phyloP scores from a whole-genome alignment of 2,329 filamentous ascomycete species.

The Zasmidium citrigriseum region DNA sequence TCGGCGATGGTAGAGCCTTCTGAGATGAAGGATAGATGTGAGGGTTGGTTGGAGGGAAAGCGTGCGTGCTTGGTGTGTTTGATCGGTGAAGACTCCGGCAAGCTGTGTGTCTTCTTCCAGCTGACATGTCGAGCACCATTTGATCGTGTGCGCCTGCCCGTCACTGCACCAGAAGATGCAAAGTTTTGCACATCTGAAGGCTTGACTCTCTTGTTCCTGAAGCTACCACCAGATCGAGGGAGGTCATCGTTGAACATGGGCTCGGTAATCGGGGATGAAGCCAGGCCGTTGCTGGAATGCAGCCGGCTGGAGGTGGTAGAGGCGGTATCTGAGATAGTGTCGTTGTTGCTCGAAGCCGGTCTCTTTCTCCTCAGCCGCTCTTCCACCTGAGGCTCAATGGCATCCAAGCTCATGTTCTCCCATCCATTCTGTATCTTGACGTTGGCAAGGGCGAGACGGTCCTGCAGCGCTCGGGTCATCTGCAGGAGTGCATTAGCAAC shows the following conservation, averaged over 20 bases:
- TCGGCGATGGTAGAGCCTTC: slow-evolving; percentile 69
- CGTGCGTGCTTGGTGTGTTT: slow-evolving; percentile 73
- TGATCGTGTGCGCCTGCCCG: slow-evolving; percentile 33
- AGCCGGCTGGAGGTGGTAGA: slow-evolving; percentile 78
- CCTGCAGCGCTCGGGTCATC: slow-evolving; percentile 92
- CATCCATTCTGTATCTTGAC: slow-evolving; percentile 97
- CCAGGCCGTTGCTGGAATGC: slow-evolving; percentile 67
- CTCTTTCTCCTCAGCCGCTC: slow-evolving; percentile 75
- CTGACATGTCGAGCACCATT: slow-evolving; percentile 50
- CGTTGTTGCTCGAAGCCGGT: slow-evolving; percentile 60
- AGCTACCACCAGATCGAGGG: slow-evolving; percentile 67
- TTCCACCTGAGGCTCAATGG: slow-evolving; percentile 80
- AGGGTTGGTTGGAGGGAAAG: slow-evolving; percentile 69
- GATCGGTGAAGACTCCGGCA: slow-evolving; percentile 84
- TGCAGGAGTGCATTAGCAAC: slow-evolving; percentile 43
- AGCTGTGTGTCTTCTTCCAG: slow-evolving; percentile 76
- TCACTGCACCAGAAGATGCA: slow-evolving; percentile 32
- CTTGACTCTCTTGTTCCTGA: slow-evolving; percentile 32
- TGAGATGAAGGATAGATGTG: slow-evolving; percentile 77
- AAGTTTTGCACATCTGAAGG: slow-evolving; percentile 23
- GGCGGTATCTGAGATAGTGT: slow-evolving; percentile 82
- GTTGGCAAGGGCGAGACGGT: slow-evolving; percentile 90
- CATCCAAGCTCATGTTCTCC: slow-evolving; percentile 84
- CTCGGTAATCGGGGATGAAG: slow-evolving; percentile 82
- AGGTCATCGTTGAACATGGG: slow-evolving; percentile 84